These are phyloP conservation scores for Microcyclospora tardicrescens DNA, from an alignment of 2,329 filamentous ascomycete species.

Conservation along the genomic window DNA sequence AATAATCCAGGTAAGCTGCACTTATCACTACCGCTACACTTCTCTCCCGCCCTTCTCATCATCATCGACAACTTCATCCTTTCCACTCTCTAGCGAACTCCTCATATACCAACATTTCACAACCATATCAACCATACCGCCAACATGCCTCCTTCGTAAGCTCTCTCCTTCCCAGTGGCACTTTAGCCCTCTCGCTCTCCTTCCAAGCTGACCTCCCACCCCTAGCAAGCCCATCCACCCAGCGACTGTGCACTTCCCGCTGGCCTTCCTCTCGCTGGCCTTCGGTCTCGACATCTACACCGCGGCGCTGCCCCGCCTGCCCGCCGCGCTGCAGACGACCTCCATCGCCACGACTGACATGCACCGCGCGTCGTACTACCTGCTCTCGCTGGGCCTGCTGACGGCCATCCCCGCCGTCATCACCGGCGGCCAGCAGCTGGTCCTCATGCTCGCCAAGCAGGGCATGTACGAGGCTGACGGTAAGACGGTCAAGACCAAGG, in stretches of 20 bases:
- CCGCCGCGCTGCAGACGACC: conserved; percentile 17
- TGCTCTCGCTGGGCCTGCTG: conserved; percentile 28
- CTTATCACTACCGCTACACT: no score
- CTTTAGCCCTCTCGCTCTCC: no score
- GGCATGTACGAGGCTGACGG: conserved; percentile 27
- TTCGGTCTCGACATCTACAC: conserved; percentile 31
- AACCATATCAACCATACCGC: neutral
- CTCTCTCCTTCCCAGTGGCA: neutral
- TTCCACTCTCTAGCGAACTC: no score
- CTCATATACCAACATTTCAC: no score
- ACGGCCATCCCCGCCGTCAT: conserved; percentile 22
- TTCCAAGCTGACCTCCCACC: neutral
- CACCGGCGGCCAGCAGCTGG: conserved; percentile 25
- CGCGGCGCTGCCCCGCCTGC: conserved; percentile 22
- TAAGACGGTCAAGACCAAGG: conserved; percentile 24
- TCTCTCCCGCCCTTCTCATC: no score
- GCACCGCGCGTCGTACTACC: conserved; percentile 31
- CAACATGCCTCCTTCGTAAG: neutral
- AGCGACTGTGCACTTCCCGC: conserved; percentile 35
- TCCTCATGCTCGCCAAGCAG: conserved; percentile 30
- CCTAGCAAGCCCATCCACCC: conserved; percentile 32
- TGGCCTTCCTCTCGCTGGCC: conserved; percentile 32
- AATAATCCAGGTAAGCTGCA: no score
- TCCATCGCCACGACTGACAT: conserved; percentile 24
- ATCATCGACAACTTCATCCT: no score